Conservation (phyloP, 352 stramenopile genomes). For the Blastocystis sp. region DNA sequence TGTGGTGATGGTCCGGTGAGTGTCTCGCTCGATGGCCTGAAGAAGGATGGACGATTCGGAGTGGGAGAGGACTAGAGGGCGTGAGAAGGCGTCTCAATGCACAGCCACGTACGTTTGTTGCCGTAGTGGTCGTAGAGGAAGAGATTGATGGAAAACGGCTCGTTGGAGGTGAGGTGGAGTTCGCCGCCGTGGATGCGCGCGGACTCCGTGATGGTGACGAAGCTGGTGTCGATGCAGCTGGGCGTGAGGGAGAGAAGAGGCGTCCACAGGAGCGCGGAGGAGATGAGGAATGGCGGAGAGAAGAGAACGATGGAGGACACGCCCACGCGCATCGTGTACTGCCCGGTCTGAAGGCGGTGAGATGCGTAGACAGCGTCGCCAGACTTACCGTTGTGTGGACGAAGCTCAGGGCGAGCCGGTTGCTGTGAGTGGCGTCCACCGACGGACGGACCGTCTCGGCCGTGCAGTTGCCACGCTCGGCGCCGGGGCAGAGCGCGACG, state of each 20-base stretch:
- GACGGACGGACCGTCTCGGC: background rate
- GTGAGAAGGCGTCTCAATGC: background rate
- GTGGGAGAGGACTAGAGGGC: background rate
- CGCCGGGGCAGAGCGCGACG: background rate
- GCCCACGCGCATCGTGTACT: background rate
- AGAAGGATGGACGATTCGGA: background rate
- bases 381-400: too few relatives aligned
- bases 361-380: too few relatives aligned
- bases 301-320: background rate
- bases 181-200: background rate
- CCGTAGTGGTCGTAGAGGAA: background rate
- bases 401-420: too few relatives aligned
- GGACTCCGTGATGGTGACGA: background rate
- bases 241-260: background rate
- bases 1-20: background rate
- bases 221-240: background rate
- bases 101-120: background rate
- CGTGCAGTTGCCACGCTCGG: background rate
- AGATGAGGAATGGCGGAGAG: background rate
- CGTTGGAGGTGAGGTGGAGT: conserved; percentile 20
- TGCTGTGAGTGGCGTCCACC: background rate
- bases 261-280: background rate
- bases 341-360: background rate
- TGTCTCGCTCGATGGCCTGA: background rate
- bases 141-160: background rate